Base-by-base conservation (phyloP, 2,329 filamentous ascomycete species). In the Cytospora paraplurivora region DNA sequence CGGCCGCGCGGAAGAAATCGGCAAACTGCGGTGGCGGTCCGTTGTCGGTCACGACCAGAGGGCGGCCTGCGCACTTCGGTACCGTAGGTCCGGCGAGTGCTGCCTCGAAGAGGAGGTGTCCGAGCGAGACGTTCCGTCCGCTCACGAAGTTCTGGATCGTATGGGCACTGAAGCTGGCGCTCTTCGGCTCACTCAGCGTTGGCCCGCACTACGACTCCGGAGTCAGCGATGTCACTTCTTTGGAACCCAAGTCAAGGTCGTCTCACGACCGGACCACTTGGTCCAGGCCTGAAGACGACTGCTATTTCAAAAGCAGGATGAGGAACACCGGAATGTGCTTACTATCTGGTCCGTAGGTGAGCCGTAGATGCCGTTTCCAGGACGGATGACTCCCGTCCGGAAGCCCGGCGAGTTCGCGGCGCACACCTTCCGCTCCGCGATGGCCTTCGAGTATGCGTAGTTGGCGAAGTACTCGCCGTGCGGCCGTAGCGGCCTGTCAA, bases 291-390 rank as follows among this genome's bases (percentile, higher is more conserved):
- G 2, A 27, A 4, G 27, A 27, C 27, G 27, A 27, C 27, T 27
- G 27, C 27, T 4, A 27, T 3, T 27, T 4, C 27, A 27, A 4
- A 27, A 27, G 27, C 27, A 27, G 27, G 27, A 27, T 27, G 2
- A 2, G 27, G 27, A 27, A 27, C 27, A 27, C 27, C 27, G 27
- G 27, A 27, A 27, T 2, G 2, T 27, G 27, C 27, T 27, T 27
- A 27, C 27, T 27, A 82, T 67, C 21, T 75, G 73, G 67, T 84
- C 79, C 47, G 73, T 75, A 15, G 76, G 74, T 64, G 78, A 77
- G 5, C 82, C 83, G 67, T 85, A 85, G 53, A 85, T 78, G 34
- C 76, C 79, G 67, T 84, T 84, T 13, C 79, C 78, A 0, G 83
- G 83, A 2, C 84, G 77, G 66, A 87, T 80, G 55, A 76, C 76